Evolutionary conservation across 495 filamentous ascomycete genomes (phyloP).

Genomic region (Sordaria brevicollis): DNA sequence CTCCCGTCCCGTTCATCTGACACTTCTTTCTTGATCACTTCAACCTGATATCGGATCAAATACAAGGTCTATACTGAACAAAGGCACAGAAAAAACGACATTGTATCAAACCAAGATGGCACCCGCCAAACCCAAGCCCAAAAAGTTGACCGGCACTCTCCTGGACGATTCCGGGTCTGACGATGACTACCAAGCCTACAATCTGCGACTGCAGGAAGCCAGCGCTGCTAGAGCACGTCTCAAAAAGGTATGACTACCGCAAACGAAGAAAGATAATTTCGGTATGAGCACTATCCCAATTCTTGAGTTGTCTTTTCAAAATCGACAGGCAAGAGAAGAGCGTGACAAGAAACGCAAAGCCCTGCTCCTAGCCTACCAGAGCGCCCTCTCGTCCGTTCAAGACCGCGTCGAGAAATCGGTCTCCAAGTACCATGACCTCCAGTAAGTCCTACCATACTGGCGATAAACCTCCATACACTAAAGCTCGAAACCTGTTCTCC

Average conservation of each 20-base stretch:
- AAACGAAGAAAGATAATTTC: not conserved
- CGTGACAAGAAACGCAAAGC: constrained; percentile 15
- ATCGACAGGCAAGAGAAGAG: constrained; percentile 11
- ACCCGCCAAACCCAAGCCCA: constrained; percentile 2
- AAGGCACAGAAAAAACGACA: too few relatives aligned
- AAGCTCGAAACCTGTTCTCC: not conserved
- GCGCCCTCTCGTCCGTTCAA: constrained; percentile 5
- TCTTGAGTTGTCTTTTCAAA: not conserved
- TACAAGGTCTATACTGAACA: too few relatives aligned
- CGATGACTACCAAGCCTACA: constrained; percentile 9
- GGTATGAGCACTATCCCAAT: not conserved
- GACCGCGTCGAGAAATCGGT: constrained; percentile 10
- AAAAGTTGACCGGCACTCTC: not conserved
- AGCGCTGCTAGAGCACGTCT: constrained; percentile 11
- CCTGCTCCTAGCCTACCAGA: constrained; percentile 5
- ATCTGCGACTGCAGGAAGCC: constrained; percentile 8
- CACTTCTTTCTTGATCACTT: not conserved
- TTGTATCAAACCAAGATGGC: constrained; percentile 3
- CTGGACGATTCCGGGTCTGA: constrained; percentile 7
- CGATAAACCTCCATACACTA: not conserved
- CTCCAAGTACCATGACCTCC: constrained; percentile 8
- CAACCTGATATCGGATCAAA: not conserved
- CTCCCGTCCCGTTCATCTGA: not conserved
- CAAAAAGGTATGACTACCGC: constrained; percentile 1
- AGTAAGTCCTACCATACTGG: constrained; percentile 5